These are phyloP conservation scores for Colletotrichum euphorbiae DNA, from an alignment of 2,329 filamentous ascomycete species.

Conservation along the genomic window DNA sequence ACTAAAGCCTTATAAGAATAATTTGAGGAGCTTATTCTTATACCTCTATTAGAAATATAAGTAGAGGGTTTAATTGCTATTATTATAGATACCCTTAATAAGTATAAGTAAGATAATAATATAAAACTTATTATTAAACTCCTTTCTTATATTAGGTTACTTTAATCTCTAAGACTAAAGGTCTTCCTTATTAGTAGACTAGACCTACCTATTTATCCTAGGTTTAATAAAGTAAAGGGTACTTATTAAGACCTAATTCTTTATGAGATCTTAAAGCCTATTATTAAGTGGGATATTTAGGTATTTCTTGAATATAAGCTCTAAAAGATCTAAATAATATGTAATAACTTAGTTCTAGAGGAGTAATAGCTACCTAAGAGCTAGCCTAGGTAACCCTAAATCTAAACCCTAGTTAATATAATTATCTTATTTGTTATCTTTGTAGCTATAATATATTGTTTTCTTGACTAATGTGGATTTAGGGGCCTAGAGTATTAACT, in stretches of 20 bases:
- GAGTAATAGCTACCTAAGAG: constrained; percentile 10
- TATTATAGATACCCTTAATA: constrained; percentile 50
- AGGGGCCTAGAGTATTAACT: constrained; percentile 44
- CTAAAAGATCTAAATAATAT: constrained; percentile 43
- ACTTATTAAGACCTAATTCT: constrained; percentile 50
- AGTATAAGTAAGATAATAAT: constrained; percentile 46
- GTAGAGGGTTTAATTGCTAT: constrained; percentile 41
- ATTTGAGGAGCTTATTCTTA: constrained; percentile 53
- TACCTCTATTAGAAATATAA: constrained; percentile 46
- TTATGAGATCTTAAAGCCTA: constrained; percentile 46
- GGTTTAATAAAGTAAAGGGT: constrained; percentile 47
- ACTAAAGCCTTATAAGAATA: constrained; percentile 49
- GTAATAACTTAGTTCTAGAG: constrained; percentile 33
- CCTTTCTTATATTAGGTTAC: constrained; percentile 39
- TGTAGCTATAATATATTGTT: constrained; percentile 48
- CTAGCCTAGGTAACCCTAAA: constrained; percentile 27
- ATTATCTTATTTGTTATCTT: constrained; percentile 51
- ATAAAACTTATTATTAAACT: constrained; percentile 47
- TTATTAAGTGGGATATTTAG: constrained; percentile 51
- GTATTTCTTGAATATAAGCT: constrained; percentile 48
- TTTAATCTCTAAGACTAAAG: constrained; percentile 42
- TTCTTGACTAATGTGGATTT: constrained; percentile 42
- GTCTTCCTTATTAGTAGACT: constrained; percentile 55
- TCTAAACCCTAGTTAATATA: constrained; percentile 43
- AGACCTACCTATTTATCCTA: constrained; percentile 49